phyloP scores from a whole-genome alignment of 441 rosid species.

The Cnidoscolus chayamansa region DNA sequence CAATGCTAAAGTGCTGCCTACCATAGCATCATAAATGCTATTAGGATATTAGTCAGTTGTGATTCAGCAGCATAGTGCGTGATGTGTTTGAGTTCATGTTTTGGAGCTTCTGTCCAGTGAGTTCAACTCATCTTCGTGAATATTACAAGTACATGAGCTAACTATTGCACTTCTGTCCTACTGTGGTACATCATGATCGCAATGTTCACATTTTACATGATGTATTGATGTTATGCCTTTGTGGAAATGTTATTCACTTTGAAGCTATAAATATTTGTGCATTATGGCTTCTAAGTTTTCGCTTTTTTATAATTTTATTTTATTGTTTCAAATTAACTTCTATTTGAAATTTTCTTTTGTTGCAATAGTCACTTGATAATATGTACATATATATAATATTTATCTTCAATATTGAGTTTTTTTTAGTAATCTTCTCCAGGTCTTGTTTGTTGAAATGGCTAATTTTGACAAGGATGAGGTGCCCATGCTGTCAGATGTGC shows the following conservation, averaged over 20 bases:
- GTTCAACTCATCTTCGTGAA: background rate
- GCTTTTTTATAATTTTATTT: background rate
- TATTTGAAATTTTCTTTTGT: background rate
- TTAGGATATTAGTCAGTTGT: background rate
- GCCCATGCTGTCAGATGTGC: conserved; percentile 56
- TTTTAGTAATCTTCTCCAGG: conserved; percentile 22
- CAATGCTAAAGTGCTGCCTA: background rate
- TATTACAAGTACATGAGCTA: background rate
- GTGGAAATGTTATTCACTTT: background rate
- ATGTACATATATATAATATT: background rate
- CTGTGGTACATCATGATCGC: background rate
- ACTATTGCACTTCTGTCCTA: background rate
- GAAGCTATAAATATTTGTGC: background rate
- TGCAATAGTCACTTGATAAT: background rate
- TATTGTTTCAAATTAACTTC: background rate
- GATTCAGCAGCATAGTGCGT: background rate
- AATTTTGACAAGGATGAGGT: conserved; percentile 52
- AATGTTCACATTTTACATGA: background rate
- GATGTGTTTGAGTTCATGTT: background rate
- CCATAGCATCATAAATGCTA: background rate
- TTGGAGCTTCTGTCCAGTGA: background rate
- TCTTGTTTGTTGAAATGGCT: conserved; percentile 37
- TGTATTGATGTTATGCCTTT: background rate
- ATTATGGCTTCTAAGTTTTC: background rate
- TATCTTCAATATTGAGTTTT: background rate